Percentiles rank a stretch among this genome's conserved stretches.
Conservation (phyloP, 1,139 yeast genomes). For the Taphrina flavorubra region DNA sequence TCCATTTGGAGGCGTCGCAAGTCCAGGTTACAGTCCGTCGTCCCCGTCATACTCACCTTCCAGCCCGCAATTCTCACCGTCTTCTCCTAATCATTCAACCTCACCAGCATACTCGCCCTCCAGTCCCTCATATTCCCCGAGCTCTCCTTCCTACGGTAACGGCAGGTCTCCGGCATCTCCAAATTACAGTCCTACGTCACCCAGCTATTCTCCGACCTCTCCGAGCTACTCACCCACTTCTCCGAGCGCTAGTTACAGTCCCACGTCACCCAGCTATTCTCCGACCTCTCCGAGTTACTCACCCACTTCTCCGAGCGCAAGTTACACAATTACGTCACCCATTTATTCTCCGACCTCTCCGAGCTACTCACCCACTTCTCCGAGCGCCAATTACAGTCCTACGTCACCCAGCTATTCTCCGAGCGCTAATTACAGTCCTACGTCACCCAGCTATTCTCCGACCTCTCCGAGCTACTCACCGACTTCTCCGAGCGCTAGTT, state of each 20-base stretch:
- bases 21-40: slow-evolving; percentile 61
- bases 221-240: slow-evolving; percentile 62
- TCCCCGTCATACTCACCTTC: slow-evolving; percentile 78
- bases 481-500: not conserved
- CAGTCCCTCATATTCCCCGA: slow-evolving; percentile 70
- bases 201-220: slow-evolving; percentile 32
- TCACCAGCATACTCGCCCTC: slow-evolving; percentile 80
- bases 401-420: slow-evolving; percentile 25
- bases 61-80: slow-evolving; percentile 73
- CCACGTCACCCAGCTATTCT: slow-evolving; percentile 65
- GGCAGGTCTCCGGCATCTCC: slow-evolving; percentile 11
- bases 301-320: slow-evolving; percentile 57
- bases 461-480: slow-evolving; percentile 10
- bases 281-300: slow-evolving; percentile 47
- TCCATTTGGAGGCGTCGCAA: slow-evolving; percentile 57
- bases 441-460: slow-evolving; percentile 11
- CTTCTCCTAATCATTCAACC: slow-evolving; percentile 75
- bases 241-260: slow-evolving; percentile 66
- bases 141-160: slow-evolving; percentile 61
- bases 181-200: slow-evolving; percentile 28
- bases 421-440: slow-evolving; percentile 28
- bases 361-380: slow-evolving; percentile 6
- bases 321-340: slow-evolving; percentile 30
- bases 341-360: slow-evolving; percentile 28
- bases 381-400: slow-evolving; percentile 1